These are phyloP conservation scores for Extremus antarcticus DNA, from an alignment of 495 filamentous ascomycete species.

Conservation along the genomic window DNA sequence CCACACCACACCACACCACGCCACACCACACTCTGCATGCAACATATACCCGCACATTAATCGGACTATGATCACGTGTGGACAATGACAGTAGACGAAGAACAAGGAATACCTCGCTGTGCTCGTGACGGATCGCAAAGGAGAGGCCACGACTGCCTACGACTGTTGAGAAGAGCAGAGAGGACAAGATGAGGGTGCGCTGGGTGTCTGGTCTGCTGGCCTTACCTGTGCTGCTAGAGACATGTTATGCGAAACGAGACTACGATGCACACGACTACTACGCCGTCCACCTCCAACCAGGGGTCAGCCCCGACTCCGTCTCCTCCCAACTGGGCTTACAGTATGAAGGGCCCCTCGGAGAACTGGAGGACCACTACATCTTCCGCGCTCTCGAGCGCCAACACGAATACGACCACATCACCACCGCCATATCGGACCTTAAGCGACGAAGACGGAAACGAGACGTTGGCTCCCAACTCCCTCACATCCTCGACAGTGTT, in stretches of 20 bases:
- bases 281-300: constrained; percentile 65
- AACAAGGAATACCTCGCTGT: neutral
- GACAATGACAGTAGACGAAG: neutral
- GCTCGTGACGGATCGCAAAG: neutral
- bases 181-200: constrained; percentile 2
- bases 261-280: constrained; percentile 78
- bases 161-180: neutral
- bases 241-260: constrained; percentile 25
- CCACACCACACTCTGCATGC: neutral
- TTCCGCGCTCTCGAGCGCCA: constrained; percentile 57
- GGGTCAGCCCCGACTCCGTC: constrained; percentile 56
- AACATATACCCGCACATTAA: neutral
- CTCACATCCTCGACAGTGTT: constrained; percentile 57
- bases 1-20: too few species aligned
- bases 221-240: neutral
- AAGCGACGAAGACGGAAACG: constrained; percentile 51
- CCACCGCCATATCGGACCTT: constrained; percentile 46
- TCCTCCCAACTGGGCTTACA: constrained; percentile 61
- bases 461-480: constrained; percentile 34
- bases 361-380: constrained; percentile 71
- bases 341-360: constrained; percentile 75
- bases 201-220: neutral
- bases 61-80: neutral
- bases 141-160: neutral
- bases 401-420: constrained; percentile 51